Conservation (phyloP, 768 basidiomycete genomes). For the Lactarius hatsudake region DNA sequence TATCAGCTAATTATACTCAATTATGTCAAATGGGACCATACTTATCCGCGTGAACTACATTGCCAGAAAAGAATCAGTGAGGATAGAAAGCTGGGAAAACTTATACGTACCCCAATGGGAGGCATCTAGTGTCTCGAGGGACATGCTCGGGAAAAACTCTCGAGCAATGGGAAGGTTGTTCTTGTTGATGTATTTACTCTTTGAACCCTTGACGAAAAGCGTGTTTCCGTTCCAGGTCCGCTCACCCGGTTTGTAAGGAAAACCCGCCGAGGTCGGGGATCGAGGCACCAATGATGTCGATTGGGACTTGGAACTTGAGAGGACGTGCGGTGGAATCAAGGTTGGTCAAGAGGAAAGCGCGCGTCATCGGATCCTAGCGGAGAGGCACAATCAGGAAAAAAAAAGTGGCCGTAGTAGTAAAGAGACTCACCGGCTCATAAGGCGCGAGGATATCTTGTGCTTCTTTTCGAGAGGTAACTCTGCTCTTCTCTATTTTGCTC, state of each 20-base stretch:
- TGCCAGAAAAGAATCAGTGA: neutral
- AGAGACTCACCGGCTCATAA: slow-evolving; percentile 55
- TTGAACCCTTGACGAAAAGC: slow-evolving; percentile 75
- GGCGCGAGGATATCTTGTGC: slow-evolving; percentile 63
- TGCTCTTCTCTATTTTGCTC: slow-evolving; percentile 62
- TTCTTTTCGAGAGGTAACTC: slow-evolving; percentile 59
- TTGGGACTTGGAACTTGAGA: slow-evolving; percentile 71
- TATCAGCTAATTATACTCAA: neutral
- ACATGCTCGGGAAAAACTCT: slow-evolving; percentile 71
- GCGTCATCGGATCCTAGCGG: slow-evolving; percentile 64
- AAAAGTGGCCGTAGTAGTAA: neutral
- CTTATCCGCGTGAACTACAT: slow-evolving; percentile 77
- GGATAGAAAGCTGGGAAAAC: neutral
- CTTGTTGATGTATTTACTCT: slow-evolving; percentile 77
- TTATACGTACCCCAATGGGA: slow-evolving; percentile 78
- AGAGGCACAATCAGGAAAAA: neutral
- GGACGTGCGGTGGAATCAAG: slow-evolving; percentile 43
- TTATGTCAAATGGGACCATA: slow-evolving; percentile 32
- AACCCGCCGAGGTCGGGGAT: slow-evolving; percentile 71
- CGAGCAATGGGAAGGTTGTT: slow-evolving; percentile 60
- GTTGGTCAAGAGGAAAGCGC: slow-evolving; percentile 88
- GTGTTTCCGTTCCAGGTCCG: slow-evolving; percentile 55
- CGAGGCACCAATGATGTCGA: slow-evolving; percentile 58
- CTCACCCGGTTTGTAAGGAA: slow-evolving; percentile 66
- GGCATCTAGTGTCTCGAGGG: slow-evolving; percentile 61